Conservation (phyloP, 2,329 filamentous ascomycete genomes). For the Clarireedia paspali region DNA sequence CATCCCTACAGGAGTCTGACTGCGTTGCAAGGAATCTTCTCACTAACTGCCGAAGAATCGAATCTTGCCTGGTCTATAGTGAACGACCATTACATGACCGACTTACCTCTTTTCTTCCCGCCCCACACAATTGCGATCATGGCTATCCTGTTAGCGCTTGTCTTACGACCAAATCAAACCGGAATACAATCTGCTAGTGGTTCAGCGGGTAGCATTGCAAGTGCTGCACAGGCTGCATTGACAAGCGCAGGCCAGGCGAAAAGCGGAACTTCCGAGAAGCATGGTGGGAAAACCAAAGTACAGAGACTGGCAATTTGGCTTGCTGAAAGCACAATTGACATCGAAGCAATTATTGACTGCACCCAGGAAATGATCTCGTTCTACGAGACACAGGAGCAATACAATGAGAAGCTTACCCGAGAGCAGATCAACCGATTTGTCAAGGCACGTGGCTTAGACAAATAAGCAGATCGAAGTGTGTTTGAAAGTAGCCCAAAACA, state of each 20-base stretch:
- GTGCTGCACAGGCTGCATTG: constrained; percentile 27
- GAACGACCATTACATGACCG: constrained; percentile 68
- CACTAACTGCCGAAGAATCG: constrained; percentile 55
- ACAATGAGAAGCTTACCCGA: constrained; percentile 31
- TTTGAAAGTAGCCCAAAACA: not conserved
- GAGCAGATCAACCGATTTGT: constrained; percentile 32
- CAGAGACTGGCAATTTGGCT: constrained; percentile 59
- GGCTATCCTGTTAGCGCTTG: constrained; percentile 60
- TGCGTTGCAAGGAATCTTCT: constrained; percentile 52
- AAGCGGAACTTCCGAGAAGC: constrained; percentile 15
- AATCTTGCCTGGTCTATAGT: constrained; percentile 61
- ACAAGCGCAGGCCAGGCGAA: constrained; percentile 24
- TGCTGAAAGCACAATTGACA: constrained; percentile 61
- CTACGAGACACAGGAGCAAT: constrained; percentile 46
- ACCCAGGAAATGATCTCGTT: constrained; percentile 66
- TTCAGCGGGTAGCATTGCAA: constrained; percentile 30
- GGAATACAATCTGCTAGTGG: constrained; percentile 36
- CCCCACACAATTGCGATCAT: constrained; percentile 64
- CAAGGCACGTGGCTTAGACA: constrained; percentile 30
- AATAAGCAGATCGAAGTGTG: constrained; percentile 17
- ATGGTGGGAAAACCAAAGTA: constrained; percentile 24
- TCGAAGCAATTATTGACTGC: constrained; percentile 60
- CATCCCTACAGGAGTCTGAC: constrained; percentile 64
- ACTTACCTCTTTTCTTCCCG: constrained; percentile 58
- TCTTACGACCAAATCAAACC: constrained; percentile 50